Evolutionary conservation across 257 asterid genomes (phyloP), one percentile per base, ranked within the genome.

Genomic region (Ligustrum vulgare): DNA sequence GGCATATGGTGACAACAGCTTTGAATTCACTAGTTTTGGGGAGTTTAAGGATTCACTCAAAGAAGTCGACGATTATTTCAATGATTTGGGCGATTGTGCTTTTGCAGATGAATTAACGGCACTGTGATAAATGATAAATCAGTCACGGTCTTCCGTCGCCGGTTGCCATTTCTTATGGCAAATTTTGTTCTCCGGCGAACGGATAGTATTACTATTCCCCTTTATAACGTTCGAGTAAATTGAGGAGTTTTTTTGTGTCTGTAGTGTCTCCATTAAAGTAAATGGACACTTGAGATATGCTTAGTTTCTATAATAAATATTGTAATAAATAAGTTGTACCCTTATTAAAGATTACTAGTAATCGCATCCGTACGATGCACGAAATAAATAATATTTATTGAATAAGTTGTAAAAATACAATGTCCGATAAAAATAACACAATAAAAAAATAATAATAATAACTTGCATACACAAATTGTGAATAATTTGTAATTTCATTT

Each of bases 101-200:
- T 33, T 51, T 41, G 71, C 31, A 8, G 77, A 79, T 39, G 68
- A 36, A 25, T 39, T 39, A 18, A 6, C 47, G 8, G 20, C 3
- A 12, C 12, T 18, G 5, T 12, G 25, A 25, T 13, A n/a, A 28
- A 28, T 28, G 31, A 28, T 13, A n/a, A 45, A 13, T 22, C 72
- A 9, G 9, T 56, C 28, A 5, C 3, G 64, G 20, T 56, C 2
- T 23, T 69, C 4, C 37, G 8, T 54, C 28, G 69, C 75, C 72
- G 62, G 37, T 75, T 78, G 85, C 75, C 78, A 11, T 58, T 13
- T 39, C 20, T 3, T 11, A 33, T 23, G 79, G 77, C 86, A 72
- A 82, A 62, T 80, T 83, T 80, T 80, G 78, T 71, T 49, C 6
- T 4, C 62, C 41, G 51, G 68, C 83, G 28, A 41, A 18, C 23